Percentiles rank a stretch among this genome's conserved stretches.
phyloP scores from a whole-genome alignment of 495 filamentous ascomycete genomes.

The Letharia lupina region DNA sequence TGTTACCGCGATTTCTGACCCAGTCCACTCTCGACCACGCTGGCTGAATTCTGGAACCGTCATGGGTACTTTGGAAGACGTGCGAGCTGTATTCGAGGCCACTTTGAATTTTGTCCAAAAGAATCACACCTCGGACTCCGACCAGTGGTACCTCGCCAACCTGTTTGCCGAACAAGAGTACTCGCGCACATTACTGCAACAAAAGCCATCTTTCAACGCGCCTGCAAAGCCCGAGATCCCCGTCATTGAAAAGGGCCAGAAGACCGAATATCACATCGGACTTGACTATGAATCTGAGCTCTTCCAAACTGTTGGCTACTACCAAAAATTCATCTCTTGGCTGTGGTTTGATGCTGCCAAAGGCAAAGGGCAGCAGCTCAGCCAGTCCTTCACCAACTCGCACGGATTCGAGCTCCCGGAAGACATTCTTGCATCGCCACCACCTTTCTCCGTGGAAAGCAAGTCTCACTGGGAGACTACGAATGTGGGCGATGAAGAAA shows the following conservation, averaged over 20 bases:
- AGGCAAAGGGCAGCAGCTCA: constrained; percentile 6
- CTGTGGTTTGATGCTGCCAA: constrained; percentile 15
- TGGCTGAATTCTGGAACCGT: constrained; percentile 26
- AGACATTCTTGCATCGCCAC: constrained; percentile 32
- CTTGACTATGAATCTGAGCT: constrained; percentile 30
- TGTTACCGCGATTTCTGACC: constrained; percentile 2
- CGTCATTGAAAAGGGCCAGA: constrained; percentile 32
- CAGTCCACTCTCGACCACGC: constrained; percentile 14
- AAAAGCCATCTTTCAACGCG: constrained; percentile 31
- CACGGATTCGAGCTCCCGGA: constrained; percentile 36
- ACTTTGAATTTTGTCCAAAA: constrained; percentile 18
- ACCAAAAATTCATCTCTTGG: constrained; percentile 19
- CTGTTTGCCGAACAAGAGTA: constrained; percentile 51
- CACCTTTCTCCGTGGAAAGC: constrained; percentile 28
- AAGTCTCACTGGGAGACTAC: constrained; percentile 32
- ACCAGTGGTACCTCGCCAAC: constrained; percentile 42
- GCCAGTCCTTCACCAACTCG: constrained; percentile 23
- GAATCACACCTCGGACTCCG: constrained; percentile 25
- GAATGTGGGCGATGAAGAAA: not conserved
- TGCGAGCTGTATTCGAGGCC: constrained; percentile 26
- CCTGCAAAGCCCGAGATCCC: constrained; percentile 37
- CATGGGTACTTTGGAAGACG: constrained; percentile 27
- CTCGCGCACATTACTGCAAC: constrained; percentile 36
- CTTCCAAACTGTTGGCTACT: constrained; percentile 26
- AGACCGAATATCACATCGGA: constrained; percentile 29